Conservation (phyloP, 2,329 filamentous ascomycete genomes). For the Colletotrichum orchidophilum region DNA sequence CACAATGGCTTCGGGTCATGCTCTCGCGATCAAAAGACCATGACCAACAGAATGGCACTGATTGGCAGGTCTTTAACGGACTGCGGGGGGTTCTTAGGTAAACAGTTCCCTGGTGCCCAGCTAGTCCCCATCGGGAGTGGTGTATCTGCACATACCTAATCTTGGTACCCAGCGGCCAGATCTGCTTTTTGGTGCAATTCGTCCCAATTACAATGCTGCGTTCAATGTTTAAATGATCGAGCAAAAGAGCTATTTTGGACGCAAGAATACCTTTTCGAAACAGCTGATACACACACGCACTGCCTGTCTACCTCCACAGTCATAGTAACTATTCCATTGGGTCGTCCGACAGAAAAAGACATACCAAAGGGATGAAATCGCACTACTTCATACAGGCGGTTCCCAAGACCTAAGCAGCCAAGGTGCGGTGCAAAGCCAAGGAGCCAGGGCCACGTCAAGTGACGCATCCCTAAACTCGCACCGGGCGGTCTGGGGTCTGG, state of each 20-base stretch:
- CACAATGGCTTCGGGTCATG: neutral
- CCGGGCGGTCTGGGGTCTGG: conserved; percentile 12
- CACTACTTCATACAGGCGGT: neutral
- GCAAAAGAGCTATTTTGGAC: too few relatives aligned
- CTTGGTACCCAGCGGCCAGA: neutral
- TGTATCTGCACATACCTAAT: neutral
- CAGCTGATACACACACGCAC: too few relatives aligned
- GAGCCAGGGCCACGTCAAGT: neutral
- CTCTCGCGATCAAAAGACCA: neutral
- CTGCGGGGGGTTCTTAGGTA: neutral
- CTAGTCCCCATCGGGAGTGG: neutral
- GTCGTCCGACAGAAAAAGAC: too few relatives aligned
- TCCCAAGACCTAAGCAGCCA: neutral
- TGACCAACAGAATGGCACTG: neutral
- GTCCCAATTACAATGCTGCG: too few relatives aligned
- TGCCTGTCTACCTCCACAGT: too few relatives aligned
- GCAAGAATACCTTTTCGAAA: too few relatives aligned
- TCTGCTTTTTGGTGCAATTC: neutral
- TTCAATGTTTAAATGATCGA: too few relatives aligned
- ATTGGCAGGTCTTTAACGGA: neutral
- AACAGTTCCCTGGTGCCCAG: accelerated
- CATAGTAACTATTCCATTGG: too few relatives aligned
- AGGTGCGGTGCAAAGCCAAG: conserved; percentile 6
- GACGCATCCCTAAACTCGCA: conserved; percentile 15
- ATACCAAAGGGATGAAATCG: neutral